Evolutionary conservation across 106 monocot genomes (phyloP), one percentile per base, ranked within the genome.

Genomic region (Ottelia alismoides): DNA sequence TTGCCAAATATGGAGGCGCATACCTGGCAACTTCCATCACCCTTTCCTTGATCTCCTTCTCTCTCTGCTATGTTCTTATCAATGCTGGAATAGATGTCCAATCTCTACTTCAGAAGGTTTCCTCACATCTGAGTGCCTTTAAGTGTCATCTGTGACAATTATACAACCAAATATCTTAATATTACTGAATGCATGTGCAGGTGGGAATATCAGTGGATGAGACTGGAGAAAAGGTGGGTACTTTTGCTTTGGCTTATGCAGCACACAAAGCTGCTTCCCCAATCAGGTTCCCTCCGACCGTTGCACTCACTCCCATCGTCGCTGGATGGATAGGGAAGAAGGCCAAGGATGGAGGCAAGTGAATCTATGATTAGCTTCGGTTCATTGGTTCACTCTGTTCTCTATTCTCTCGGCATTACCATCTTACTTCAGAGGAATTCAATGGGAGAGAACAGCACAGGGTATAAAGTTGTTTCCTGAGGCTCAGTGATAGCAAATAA

Each of bases 251-350:
- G 53, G 92, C 92, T 1, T 92, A 92, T 29, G 92, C 92, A 16
- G 87, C 92, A 3, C 87, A 87, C 73, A 93, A 93, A 70, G 87
- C 87, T 1, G 87, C 92, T 22, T 93, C 92, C 6, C 92, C 92
- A 2, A 93, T 93, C 55, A 83, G 92, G 65, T 93, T 93, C 30
- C 92, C 92, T 11, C 92, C 92, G 0, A 93, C 92, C 6, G 92
- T 93, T 1, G 87, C 83, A 11, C 83, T 93, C 16, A 93, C 92
- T 3, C 92, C 92, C 1, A 62, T 87, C 10, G 92, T 93, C n/a
- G 92, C 92, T 4, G 63, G 68, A 49, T 93, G 92, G 92, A 80
- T 93, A 17, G 92, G 92, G 20, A 93, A 80, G 80, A 87, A 70
- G 51, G n/a, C n/a, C n/a, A n/a, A n/a, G n/a, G n/a, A n/a, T n/a